A percentile compares a stretch with the other conserved stretches of the same genome.
Conservation (phyloP, 495 filamentous ascomycete genomes). For the Neurospora intermedia region DNA sequence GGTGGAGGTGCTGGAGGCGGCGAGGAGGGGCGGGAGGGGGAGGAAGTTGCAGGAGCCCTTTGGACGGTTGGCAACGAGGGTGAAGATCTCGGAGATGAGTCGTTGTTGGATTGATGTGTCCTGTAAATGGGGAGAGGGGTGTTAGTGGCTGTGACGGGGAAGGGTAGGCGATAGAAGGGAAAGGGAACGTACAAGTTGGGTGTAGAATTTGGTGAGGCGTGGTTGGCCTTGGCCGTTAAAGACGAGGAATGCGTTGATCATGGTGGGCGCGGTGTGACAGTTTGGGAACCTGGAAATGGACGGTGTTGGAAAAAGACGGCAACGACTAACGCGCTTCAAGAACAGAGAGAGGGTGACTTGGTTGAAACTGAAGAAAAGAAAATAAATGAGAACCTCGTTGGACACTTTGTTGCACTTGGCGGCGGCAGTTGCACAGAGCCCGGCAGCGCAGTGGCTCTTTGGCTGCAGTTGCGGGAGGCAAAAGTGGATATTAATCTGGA, state of each 20-base stretch:
- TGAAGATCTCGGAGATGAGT: slow-evolving; percentile 94
- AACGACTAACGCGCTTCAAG: not conserved
- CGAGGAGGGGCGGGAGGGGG: slow-evolving; percentile 47
- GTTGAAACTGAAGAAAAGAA: not conserved
- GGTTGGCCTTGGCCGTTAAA: slow-evolving; percentile 98
- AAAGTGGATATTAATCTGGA: not conserved
- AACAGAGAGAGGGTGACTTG: not conserved
- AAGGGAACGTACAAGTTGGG: slow-evolving; percentile 63
- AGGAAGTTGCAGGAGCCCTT: slow-evolving; percentile 93
- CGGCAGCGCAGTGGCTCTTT: too few relatives aligned
- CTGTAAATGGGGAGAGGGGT: slow-evolving; percentile 31
- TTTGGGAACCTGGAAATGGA: not conserved
- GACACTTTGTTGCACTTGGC: not conserved
- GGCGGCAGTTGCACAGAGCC: not conserved
- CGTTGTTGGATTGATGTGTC: slow-evolving; percentile 92
- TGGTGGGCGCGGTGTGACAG: slow-evolving; percentile 24
- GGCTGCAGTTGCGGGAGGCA: not conserved
- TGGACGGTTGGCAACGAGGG: slow-evolving; percentile 83
- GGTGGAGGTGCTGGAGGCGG: slow-evolving; percentile 34
- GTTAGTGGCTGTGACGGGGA: slow-evolving; percentile 3
- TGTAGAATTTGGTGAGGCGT: slow-evolving; percentile 97
- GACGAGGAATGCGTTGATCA: slow-evolving; percentile 98
- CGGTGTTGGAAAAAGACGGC: not conserved
- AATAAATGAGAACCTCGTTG: not conserved
- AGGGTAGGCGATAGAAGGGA: not conserved